Evolutionary conservation across 2,329 filamentous ascomycete species (phyloP), one percentile per base, ranked within the genome.

Genomic region (Stachybotrys chlorohalonatus): DNA sequence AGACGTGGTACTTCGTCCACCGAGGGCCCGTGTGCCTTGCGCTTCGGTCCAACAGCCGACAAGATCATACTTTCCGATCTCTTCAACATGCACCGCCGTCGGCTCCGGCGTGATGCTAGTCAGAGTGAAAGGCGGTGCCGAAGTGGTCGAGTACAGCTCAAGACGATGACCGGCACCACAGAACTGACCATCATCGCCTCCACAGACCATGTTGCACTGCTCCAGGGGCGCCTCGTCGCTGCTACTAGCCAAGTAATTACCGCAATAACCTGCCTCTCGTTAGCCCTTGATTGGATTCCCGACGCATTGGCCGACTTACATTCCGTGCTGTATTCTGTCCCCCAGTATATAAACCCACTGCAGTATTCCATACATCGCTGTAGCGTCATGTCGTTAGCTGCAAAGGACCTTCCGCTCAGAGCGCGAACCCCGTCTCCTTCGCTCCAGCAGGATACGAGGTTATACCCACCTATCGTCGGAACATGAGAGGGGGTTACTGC

Each of bases 251-350:
- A 78, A 63, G 5, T 62, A 64, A 59, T 79, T 74, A 39, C 75
- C 77, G 62, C 77, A 81, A 59, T 76, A 80, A 63, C 71, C 70
- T 73, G 49, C 45, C 9, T 3, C 7, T 6, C 31, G 32, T 55
- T 47, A 58, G 57, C 24, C 24, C 6, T 3, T 11, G 31, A 17
- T 31, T n/a, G 31, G 42, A 49, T 4, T 47, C 9, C 46, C 9
- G n/a, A 42, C n/a, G 51, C 31, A 24, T 11, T 15, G 1, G 17
- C 15, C 17, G 13, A 64, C 69, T 68, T 55, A 73, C 77, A 80
- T 63, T 81, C 77, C 31, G 75, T 69, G 9, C 76, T 75, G 57
- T 76, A 81, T 59, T 81, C 77, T 6, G 77, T 75, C 3, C 73
- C 78, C 67, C 73, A 80, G 59, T 75, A 79, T 49, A 68, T 65